Evolutionary conservation across 208 protist genomes (phyloP), one percentile per base, ranked within the genome.

Genomic region (Wallacemonas rigidus): DNA sequence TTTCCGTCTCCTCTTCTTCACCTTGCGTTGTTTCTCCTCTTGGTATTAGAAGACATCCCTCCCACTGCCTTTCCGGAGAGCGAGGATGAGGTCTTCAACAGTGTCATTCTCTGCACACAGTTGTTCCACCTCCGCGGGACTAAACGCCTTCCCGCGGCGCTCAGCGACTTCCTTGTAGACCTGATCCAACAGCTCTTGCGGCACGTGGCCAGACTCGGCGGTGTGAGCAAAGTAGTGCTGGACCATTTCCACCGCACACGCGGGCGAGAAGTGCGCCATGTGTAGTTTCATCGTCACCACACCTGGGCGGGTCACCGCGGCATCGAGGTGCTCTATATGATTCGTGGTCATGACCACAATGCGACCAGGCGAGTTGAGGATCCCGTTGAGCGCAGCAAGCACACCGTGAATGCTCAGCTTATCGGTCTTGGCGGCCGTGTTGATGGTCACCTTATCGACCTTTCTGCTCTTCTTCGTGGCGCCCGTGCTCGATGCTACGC

Each of bases 261-360:
- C 82, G 3, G 81, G 72, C 2, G 76, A 83, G 51, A 96, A 94
- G 54, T 88, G 87, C 62, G 90, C 88, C 81, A 98, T 89, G 76
- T 95, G 71, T 57, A 97, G 79, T 68, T 93, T 91, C 82, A 97
- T 89, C 67, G 96, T 97, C 68, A 97, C 76, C 60, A 97, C 85
- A 11, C 96, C 96, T 11, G 92, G 92, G 38, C 90, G 79, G 15
- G 95, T 61, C n/a, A 98, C 70, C 2, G 92, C 89, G 5, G 87
- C 81, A 68, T 96, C 81, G 6, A 98, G 82, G 57, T 88, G 79
- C 41, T 98, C 94, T 39, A 95, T 80, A 77, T 98, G 93, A 77
- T 98, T 98, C n/a, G 94, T 98, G 3, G 96, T 98, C 89, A 98
- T 95, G 36, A 98, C 80, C 39, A 98, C 76, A 35, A 98, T 91